These are phyloP conservation scores for Microdochium trichocladiopsis DNA, from an alignment of 2,329 filamentous ascomycete genomes.

Conservation along the genomic window DNA sequence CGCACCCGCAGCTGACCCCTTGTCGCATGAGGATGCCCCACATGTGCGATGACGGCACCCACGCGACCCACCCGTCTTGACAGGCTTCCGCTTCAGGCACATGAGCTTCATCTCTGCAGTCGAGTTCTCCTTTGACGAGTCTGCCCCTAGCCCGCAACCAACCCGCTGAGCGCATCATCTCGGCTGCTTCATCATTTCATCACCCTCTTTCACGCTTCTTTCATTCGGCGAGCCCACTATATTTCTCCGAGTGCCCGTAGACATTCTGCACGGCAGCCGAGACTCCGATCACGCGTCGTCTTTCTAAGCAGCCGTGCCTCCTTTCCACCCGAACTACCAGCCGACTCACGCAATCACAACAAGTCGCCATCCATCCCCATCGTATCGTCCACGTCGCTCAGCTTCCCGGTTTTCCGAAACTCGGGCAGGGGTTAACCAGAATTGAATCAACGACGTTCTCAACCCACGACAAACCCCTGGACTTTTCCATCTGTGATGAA, in stretches of 20 bases:
- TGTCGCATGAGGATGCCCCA: neutral
- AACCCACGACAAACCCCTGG: too few species aligned
- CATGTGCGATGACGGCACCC: conserved; percentile 1
- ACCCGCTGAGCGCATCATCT: neutral
- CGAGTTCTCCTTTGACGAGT: neutral
- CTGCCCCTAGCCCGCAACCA: neutral
- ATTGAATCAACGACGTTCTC: too few species aligned
- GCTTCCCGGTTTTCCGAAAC: too few species aligned
- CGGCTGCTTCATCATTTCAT: neutral
- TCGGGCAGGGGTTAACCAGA: too few species aligned
- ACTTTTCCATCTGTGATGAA: neutral
- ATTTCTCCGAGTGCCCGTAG: neutral
- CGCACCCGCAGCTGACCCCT: too few species aligned
- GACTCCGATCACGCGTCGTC: too few species aligned
- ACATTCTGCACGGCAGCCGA: neutral
- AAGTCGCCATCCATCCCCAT: too few species aligned
- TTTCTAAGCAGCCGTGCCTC: too few species aligned
- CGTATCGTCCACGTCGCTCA: too few species aligned
- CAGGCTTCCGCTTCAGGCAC: neutral
- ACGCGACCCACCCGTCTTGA: neutral
- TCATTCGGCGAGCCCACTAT: too few species aligned
- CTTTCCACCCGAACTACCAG: too few species aligned
- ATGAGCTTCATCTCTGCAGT: neutral
- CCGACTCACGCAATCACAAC: too few species aligned
- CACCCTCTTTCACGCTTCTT: neutral